Percentiles rank a stretch among this genome's conserved stretches.
Evolutionary conservation across 148 eudicot genomes (phyloP).

Genomic region (Euryodendron excelsum): DNA sequence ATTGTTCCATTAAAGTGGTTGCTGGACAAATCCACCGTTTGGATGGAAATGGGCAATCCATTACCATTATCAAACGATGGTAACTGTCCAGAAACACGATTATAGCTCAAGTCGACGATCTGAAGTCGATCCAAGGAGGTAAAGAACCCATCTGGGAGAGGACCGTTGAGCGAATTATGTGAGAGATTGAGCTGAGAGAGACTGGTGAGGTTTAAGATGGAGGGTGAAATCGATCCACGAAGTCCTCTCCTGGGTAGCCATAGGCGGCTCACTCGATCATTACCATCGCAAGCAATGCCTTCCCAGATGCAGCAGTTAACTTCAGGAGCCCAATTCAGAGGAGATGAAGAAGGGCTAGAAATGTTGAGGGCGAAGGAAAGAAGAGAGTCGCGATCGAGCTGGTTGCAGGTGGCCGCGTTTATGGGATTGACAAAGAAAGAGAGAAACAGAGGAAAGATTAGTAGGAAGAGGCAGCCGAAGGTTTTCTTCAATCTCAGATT

Average conservation of each 20-base stretch:
- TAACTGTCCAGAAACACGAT: conserved; percentile 47
- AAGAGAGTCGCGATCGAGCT: conserved; percentile 49
- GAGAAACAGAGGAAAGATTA: conserved; percentile 15
- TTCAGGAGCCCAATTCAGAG: conserved; percentile 52
- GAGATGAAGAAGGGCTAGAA: conserved; percentile 23
- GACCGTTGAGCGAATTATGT: conserved; percentile 52
- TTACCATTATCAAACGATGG: conserved; percentile 31
- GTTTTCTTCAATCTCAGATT: too few relatives aligned
- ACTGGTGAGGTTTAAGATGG: conserved; percentile 43
- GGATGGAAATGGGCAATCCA: conserved; percentile 40
- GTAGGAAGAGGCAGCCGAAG: not conserved
- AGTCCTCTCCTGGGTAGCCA: conserved; percentile 52
- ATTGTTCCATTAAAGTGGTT: conserved; percentile 56
- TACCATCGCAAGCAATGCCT: conserved; percentile 55
- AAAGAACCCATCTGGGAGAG: conserved; percentile 60
- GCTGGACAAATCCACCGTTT: conserved; percentile 47
- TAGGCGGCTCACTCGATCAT: conserved; percentile 41
- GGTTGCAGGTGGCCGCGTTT: conserved; percentile 44
- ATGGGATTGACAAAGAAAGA: conserved; percentile 28
- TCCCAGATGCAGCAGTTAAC: conserved; percentile 77
- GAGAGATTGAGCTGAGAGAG: conserved; percentile 68
- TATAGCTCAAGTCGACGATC: conserved; percentile 67
- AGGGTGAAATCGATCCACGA: conserved; percentile 39
- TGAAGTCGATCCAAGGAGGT: conserved; percentile 41
- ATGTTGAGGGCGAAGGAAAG: conserved; percentile 37